phyloP scores from a whole-genome alignment of 2,329 filamentous ascomycete genomes.

The Chrysosporium queenslandicum region DNA sequence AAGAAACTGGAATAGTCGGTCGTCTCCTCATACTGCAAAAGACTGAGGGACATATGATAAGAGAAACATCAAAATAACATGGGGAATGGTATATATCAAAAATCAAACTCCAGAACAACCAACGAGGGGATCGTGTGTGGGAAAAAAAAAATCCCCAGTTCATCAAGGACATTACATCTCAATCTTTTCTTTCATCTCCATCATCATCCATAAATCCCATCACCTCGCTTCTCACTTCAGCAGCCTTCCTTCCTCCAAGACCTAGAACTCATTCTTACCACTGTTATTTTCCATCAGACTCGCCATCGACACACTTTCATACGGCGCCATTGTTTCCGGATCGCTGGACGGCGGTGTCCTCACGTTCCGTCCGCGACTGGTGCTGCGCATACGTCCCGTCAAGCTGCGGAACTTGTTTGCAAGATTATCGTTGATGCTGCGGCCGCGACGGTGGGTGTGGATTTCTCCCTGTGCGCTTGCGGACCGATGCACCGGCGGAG shows the following conservation, averaged over 20 bases:
- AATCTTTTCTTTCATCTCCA: background rate
- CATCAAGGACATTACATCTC: background rate
- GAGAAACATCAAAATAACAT: background rate
- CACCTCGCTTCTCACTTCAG: background rate
- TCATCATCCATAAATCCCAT: background rate
- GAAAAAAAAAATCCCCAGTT: background rate
- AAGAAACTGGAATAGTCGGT: too few species aligned
- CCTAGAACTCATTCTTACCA: constrained; percentile 13
- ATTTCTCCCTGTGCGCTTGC: constrained; percentile 28
- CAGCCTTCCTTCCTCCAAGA: background rate
- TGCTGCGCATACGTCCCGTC: constrained; percentile 51
- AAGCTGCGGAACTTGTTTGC: constrained; percentile 46
- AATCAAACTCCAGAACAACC: background rate
- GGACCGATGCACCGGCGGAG: constrained; percentile 20
- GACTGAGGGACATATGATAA: background rate
- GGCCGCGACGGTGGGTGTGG: constrained; percentile 40
- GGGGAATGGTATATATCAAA: background rate
- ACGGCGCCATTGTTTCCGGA: constrained; percentile 21
- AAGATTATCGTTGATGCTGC: constrained; percentile 50
- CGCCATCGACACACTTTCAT: constrained; percentile 24
- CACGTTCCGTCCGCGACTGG: constrained; percentile 42
- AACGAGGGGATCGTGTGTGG: background rate
- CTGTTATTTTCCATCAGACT: constrained; percentile 7
- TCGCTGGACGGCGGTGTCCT: constrained; percentile 36
- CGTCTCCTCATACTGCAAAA: too few species aligned